phyloP scores from a whole-genome alignment of 768 basidiomycete species.

The Tylopilus sp. region DNA sequence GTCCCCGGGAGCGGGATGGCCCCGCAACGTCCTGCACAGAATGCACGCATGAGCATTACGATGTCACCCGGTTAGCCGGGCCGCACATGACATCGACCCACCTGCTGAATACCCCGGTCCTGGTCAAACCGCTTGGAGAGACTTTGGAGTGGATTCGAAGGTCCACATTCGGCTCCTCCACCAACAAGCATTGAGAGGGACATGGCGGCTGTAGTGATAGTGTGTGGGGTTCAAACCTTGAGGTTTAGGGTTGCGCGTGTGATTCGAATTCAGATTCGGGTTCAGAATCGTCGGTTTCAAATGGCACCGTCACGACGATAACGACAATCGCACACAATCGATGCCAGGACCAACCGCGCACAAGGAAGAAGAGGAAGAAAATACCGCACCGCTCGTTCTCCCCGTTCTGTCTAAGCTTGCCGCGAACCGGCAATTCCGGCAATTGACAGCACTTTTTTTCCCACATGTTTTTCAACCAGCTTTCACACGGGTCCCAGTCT shows the following conservation, averaged over 20 bases:
- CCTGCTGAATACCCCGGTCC: slow-evolving; percentile 79
- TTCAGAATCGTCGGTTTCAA: background rate
- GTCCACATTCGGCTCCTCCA: slow-evolving; percentile 72
- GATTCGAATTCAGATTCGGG: background rate
- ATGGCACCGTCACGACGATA: background rate
- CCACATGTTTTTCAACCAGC: slow-evolving; percentile 12
- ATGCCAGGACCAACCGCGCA: background rate
- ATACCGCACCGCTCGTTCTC: background rate
- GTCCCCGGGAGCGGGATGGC: slow-evolving; percentile 36
- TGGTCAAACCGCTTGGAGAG: slow-evolving; percentile 77
- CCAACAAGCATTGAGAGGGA: slow-evolving; percentile 76
- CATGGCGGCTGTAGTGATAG: slow-evolving; percentile 40
- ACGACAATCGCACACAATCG: background rate
- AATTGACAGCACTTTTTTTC: background rate
- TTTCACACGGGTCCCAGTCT: background rate
- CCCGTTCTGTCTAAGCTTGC: background rate
- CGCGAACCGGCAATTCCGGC: slow-evolving; percentile 1
- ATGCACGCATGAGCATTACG: background rate
- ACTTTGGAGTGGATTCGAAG: slow-evolving; percentile 76
- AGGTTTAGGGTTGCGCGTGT: background rate
- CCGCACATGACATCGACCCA: slow-evolving; percentile 31
- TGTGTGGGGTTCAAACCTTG: background rate
- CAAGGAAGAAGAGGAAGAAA: background rate
- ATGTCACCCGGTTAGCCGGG: slow-evolving; percentile 7
- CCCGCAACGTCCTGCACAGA: slow-evolving; percentile 64